Conservation (phyloP, 2,329 filamentous ascomycete species). For the Botrytis galanthina region DNA sequence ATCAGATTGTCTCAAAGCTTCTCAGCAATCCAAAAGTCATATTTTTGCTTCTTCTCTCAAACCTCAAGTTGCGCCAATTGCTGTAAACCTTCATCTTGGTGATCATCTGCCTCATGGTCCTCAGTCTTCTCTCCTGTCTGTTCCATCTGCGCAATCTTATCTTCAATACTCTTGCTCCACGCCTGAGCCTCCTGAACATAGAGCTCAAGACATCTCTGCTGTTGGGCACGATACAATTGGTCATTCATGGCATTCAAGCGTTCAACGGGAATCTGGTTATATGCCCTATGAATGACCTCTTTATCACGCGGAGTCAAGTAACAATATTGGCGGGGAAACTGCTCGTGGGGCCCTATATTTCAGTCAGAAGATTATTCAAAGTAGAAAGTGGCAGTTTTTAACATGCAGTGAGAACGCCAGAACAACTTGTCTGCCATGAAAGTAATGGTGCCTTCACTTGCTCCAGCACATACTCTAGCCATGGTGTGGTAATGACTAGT, state of each 20-base stretch:
- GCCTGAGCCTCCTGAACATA: neutral
- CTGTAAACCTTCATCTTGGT: neutral
- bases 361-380: neutral
- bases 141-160: neutral
- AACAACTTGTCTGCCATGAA: neutral
- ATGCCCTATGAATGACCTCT: neutral
- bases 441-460: neutral
- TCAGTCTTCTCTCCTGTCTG: neutral
- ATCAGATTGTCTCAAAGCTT: neutral
- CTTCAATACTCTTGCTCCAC: neutral
- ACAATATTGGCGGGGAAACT: neutral
- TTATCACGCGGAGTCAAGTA: neutral
- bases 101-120: neutral
- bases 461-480: neutral
- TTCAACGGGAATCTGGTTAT: neutral
- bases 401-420: slow-evolving; percentile 2
- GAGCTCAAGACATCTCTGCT: neutral
- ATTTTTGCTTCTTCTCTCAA: too few relatives aligned
- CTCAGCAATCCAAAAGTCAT: neutral
- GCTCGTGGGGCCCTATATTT: neutral
- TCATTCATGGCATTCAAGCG: neutral
- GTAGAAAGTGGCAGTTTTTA: neutral
- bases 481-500: neutral
- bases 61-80: neutral
- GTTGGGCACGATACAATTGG: neutral